Percentiles rank a stretch among this genome's conserved stretches.
Conservation (phyloP, 2,329 filamentous ascomycete genomes). For the Neopestalotiopsis clavispora region DNA sequence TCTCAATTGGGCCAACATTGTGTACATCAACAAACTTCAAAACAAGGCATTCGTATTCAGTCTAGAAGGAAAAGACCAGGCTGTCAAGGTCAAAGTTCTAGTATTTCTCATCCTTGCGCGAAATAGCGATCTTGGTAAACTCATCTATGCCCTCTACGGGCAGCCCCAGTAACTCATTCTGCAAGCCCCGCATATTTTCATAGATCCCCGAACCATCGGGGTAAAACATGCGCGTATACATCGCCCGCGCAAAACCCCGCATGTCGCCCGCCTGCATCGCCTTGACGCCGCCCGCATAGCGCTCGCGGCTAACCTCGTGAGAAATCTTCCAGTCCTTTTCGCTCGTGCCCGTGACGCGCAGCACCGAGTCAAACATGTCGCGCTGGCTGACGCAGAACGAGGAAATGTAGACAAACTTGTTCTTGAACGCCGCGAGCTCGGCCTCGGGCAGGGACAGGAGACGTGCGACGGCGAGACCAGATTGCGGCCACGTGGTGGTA, state of each 20-base stretch:
- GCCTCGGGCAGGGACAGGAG: slow-evolving; percentile 49
- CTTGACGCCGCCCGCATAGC: slow-evolving; percentile 3
- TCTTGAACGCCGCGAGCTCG: slow-evolving; percentile 47
- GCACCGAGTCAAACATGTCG: slow-evolving; percentile 68
- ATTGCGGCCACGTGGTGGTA: slow-evolving; percentile 38
- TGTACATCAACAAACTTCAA: too few species aligned
- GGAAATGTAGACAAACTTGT: slow-evolving; percentile 55
- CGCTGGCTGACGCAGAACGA: slow-evolving; percentile 65
- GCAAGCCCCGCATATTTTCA: slow-evolving; percentile 1
- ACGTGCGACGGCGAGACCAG: slow-evolving; percentile 56
- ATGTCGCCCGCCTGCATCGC: slow-evolving; percentile 6
- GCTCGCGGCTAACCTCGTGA: slow-evolving; percentile 2
- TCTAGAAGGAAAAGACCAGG: too few species aligned
- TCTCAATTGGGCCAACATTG: too few species aligned
- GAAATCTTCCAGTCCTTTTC: slow-evolving; percentile 14
- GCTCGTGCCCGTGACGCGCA: slow-evolving; percentile 41
- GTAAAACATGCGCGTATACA: slow-evolving; percentile 20
- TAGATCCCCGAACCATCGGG: slow-evolving; percentile 15
- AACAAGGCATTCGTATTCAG: neutral
- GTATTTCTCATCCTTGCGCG: neutral
- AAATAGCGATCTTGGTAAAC: slow-evolving; percentile 16
- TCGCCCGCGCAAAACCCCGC: slow-evolving; percentile 13
- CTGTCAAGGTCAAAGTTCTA: too few species aligned
- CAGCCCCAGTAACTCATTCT: slow-evolving; percentile 17
- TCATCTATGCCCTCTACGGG: too few species aligned